phyloP scores from a whole-genome alignment of 148 eudicot genomes.

The Rhododendron kiyosumense region DNA sequence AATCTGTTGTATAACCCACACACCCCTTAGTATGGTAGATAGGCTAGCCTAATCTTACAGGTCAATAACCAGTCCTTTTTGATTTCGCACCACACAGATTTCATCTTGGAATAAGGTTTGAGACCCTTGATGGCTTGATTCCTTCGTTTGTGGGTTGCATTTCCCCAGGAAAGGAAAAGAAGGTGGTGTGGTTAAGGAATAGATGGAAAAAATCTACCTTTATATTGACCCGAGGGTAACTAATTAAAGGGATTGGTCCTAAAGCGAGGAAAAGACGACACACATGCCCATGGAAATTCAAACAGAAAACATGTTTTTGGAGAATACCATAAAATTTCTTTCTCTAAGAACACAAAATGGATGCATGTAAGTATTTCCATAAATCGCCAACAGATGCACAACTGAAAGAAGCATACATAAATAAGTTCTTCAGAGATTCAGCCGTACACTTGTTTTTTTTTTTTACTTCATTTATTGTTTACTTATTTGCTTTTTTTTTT shows the following conservation, averaged over 20 bases:
- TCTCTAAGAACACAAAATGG: background rate
- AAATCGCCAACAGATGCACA: background rate
- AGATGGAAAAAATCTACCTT: background rate
- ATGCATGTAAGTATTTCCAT: background rate
- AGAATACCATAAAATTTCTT: background rate
- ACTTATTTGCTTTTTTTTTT: too few relatives aligned
- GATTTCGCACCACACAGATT: background rate
- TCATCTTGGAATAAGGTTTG: background rate
- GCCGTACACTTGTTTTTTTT: background rate
- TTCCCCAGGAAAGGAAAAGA: background rate
- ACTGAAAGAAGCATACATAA: background rate
- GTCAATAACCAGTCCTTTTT: background rate
- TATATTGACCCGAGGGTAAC: background rate
- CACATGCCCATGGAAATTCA: background rate
- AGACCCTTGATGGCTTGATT: too few relatives aligned
- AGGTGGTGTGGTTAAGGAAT: background rate
- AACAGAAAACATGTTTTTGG: background rate
- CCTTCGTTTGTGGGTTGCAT: too few relatives aligned
- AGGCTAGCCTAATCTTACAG: background rate
- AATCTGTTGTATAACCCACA: too few relatives aligned
- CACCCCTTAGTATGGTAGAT: background rate
- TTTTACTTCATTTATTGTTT: too few relatives aligned
- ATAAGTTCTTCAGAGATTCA: background rate
- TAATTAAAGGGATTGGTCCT: background rate
- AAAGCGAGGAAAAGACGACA: background rate